Percentiles rank a stretch among this genome's conserved stretches.
Evolutionary conservation across 768 basidiomycete species (phyloP).

Genomic region (Phaeolepiota aurea): DNA sequence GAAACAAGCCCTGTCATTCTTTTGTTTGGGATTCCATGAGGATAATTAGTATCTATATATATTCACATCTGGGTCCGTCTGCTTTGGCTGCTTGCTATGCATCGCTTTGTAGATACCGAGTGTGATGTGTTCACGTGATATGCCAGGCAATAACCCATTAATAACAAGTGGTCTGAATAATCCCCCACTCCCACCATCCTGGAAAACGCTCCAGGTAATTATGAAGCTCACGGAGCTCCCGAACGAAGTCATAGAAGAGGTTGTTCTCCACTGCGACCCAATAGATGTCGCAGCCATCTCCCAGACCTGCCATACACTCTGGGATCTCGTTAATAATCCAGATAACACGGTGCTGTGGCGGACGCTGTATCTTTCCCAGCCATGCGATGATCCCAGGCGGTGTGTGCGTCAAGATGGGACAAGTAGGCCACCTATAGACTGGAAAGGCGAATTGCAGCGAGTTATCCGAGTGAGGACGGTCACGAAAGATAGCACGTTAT

Average conservation of each 20-base stretch:
- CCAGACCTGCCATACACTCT: conserved; percentile 35
- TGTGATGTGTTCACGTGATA: too few species aligned
- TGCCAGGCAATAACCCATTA: too few species aligned
- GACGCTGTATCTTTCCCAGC: conserved; percentile 50
- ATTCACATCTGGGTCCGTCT: too few species aligned
- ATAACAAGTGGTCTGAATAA: too few species aligned
- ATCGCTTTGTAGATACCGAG: too few species aligned
- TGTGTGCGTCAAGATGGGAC: conserved; percentile 30
- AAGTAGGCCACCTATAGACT: conserved; percentile 30
- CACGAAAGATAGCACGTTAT: conserved; percentile 19
- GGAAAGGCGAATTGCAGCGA: conserved; percentile 46
- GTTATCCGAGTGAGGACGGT: conserved; percentile 47
- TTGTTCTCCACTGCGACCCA: conserved; percentile 52
- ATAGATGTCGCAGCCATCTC: conserved; percentile 46
- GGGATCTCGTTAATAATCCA: conserved; percentile 34
- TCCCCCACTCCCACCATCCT: too few species aligned
- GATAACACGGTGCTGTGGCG: conserved; percentile 52
- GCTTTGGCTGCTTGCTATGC: too few species aligned
- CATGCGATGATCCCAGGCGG: conserved; percentile 56
- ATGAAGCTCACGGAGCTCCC: conserved; percentile 35
- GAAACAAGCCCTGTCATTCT: conserved; percentile 36
- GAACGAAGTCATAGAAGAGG: conserved; percentile 49
- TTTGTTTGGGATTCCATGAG: too few species aligned
- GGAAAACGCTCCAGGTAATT: too few species aligned
- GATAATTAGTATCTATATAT: too few species aligned